Evolutionary conservation across 805 yeast species (phyloP).

Genomic region (Suhomyces sp.): DNA sequence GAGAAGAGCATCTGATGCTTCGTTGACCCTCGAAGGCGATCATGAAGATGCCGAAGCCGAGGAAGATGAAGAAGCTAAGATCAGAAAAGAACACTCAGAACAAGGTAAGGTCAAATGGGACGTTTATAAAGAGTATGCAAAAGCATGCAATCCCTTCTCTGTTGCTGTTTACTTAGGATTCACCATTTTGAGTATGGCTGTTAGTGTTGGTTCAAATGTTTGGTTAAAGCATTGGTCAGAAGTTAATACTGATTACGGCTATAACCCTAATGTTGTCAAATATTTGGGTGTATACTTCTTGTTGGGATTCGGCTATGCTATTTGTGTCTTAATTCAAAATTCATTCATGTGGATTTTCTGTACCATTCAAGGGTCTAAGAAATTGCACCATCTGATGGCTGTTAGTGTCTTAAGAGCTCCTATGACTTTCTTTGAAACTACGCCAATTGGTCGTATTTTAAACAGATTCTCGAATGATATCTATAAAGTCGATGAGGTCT

Average conservation of each 20-base stretch:
- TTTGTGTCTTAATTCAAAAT: constrained; percentile 61
- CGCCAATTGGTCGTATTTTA: constrained; percentile 89
- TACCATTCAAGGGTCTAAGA: constrained; percentile 77
- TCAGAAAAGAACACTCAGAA: constrained; percentile 75
- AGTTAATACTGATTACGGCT: constrained; percentile 64
- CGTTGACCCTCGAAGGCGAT: constrained; percentile 35
- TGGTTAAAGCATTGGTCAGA: constrained; percentile 99
- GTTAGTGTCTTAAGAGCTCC: constrained; percentile 76
- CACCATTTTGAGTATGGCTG: constrained; percentile 56
- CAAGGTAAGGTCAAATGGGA: constrained; percentile 92
- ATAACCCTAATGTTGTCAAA: constrained; percentile 67
- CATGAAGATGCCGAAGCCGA: constrained; percentile 36
- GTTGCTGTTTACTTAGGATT: constrained; percentile 58
- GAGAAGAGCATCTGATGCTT: constrained; percentile 64
- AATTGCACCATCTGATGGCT: constrained; percentile 76
- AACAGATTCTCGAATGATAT: constrained; percentile 91
- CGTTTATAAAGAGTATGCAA: constrained; percentile 79
- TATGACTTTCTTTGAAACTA: constrained; percentile 93
- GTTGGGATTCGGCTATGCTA: constrained; percentile 69
- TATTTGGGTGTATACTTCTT: constrained; percentile 75
- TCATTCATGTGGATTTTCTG: constrained; percentile 76
- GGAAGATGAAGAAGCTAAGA: constrained; percentile 38
- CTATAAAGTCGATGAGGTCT: constrained; percentile 79
- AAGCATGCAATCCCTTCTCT: constrained; percentile 74
- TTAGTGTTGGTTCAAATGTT: constrained; percentile 69